These are phyloP conservation scores for Stenocarpella maydis DNA, from an alignment of 2,329 filamentous ascomycete genomes.

Conservation along the genomic window DNA sequence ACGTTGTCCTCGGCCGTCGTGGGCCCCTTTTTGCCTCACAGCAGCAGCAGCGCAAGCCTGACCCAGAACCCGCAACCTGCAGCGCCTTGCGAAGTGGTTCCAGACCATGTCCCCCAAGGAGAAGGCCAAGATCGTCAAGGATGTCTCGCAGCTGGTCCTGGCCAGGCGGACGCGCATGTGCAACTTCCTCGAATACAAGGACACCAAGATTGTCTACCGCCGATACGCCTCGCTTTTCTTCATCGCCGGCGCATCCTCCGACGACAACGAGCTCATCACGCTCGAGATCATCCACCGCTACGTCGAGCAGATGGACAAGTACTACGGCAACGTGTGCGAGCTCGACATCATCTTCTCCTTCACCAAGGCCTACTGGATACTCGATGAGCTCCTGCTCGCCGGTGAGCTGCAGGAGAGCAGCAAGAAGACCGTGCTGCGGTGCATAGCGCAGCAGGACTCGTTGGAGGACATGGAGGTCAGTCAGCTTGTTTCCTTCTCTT, in stretches of 20 bases:
- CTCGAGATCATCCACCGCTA: conserved; percentile 99
- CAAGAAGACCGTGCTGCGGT: conserved; percentile 97
- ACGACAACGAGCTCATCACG: conserved; percentile 97
- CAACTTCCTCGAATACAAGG: conserved; percentile 99
- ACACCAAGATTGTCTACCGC: conserved; percentile 98
- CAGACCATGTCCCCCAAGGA: conserved; percentile 96
- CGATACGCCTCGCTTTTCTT: conserved; percentile 99
- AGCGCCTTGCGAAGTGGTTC: conserved; percentile 99
- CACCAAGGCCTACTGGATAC: conserved; percentile 98
- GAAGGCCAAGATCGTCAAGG: conserved; percentile 99
- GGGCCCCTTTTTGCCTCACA: conserved; percentile 43
- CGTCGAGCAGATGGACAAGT: conserved; percentile 99
- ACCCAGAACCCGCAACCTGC: conserved; percentile 35
- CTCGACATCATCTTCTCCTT: conserved; percentile 99
- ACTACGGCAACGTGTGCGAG: conserved; percentile 99
- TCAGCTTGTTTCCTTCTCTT: background rate
- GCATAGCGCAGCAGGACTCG: conserved; percentile 96
- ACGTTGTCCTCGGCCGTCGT: conserved; percentile 58
- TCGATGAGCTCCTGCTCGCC: conserved; percentile 93
- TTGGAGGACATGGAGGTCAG: conserved; percentile 99
- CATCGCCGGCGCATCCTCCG: conserved; percentile 96
- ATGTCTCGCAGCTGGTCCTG: conserved; percentile 96
- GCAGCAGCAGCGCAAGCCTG: conserved; percentile 39
- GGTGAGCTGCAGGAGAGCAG: conserved; percentile 99
- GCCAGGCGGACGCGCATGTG: conserved; percentile 98